phyloP scores from a whole-genome alignment of 345 rosid species.

The Salix exigua region DNA sequence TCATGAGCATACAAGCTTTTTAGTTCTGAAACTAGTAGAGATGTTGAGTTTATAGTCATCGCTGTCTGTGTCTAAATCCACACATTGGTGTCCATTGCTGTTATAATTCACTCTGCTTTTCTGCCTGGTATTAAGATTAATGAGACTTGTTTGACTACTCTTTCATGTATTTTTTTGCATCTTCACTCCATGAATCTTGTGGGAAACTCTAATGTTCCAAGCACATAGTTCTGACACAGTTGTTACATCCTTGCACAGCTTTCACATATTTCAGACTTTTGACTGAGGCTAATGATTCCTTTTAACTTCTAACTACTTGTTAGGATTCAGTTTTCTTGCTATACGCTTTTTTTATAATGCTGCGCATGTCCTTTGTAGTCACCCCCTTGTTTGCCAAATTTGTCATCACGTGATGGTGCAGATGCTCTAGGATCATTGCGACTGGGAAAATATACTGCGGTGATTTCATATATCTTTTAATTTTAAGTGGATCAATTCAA shows the following conservation, averaged over 20 bases:
- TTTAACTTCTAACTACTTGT: background rate
- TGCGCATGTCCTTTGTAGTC: conserved; percentile 34
- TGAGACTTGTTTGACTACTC: too few relatives aligned
- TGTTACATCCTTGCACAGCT: background rate
- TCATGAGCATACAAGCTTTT: too few relatives aligned
- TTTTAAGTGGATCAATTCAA: conserved; percentile 4
- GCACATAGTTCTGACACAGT: background rate
- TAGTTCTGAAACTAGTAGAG: too few relatives aligned
- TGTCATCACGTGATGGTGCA: conserved; percentile 40
- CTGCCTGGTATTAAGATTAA: too few relatives aligned
- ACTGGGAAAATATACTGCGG: conserved; percentile 73
- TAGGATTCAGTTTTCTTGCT: background rate
- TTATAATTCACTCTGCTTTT: too few relatives aligned
- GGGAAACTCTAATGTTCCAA: background rate
- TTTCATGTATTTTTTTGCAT: too few relatives aligned
- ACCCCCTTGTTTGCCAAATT: conserved; percentile 69
- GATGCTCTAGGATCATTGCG: conserved; percentile 53
- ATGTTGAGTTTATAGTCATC: too few relatives aligned
- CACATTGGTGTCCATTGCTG: too few relatives aligned
- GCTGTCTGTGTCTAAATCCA: too few relatives aligned
- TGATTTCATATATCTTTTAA: conserved; percentile 24
- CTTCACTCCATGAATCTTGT: too few relatives aligned
- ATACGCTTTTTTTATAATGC: background rate
- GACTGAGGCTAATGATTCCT: background rate
- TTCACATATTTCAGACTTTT: background rate